Evolutionary conservation across 2,329 filamentous ascomycete species (phyloP), one percentile per base, ranked within the genome.

Genomic region (Cladophialophora yegresii): DNA sequence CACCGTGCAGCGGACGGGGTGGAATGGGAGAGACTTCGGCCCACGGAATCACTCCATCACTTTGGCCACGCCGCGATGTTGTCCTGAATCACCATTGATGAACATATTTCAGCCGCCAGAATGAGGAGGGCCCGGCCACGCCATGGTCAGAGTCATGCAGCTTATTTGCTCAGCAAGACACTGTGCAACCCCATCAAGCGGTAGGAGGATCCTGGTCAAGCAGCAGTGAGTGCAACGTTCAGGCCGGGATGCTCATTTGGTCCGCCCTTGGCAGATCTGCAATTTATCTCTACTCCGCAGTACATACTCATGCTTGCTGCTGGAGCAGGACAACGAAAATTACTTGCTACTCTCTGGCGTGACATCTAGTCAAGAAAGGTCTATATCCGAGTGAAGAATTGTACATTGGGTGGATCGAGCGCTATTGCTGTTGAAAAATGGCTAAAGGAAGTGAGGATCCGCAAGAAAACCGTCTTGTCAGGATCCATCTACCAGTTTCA

Each of bases 301-400:
- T 50, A 49, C 12, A 6, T 23, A 26, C 47, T 12, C 22, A 4
- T 50, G 20, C 16, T n/a, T 43, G 36, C 36, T n/a, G 5, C 7
- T 33, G n/a, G 3, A n/a, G 8, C 36, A 16, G 16, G 36, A 13
- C 12, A 16, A 13, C 5, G 36, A 40, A 6, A 40, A 16, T 8
- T 40, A 43, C 36, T 2, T 8, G 36, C 36, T n/a, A 43, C 16
- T n/a, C 5, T n/a, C 1, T 16, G 16, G 13, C 26, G 26, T 28
- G 3, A 6, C 36, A n/a, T n/a, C n/a, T 10, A 51, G 20, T 12
- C 9, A 28, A 51, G 47, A 33, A 10, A 54, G 9, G 49, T 12
- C 10, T 28, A 16, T 32, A 33, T 23, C 3, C 62, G 67, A 67
- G 69, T 65, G 69, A 68, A 69, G 69, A 70, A 70, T 70, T 67